Base-by-base conservation (phyloP, 2,329 filamentous ascomycete genomes). In the Nannizzia gypsea region DNA sequence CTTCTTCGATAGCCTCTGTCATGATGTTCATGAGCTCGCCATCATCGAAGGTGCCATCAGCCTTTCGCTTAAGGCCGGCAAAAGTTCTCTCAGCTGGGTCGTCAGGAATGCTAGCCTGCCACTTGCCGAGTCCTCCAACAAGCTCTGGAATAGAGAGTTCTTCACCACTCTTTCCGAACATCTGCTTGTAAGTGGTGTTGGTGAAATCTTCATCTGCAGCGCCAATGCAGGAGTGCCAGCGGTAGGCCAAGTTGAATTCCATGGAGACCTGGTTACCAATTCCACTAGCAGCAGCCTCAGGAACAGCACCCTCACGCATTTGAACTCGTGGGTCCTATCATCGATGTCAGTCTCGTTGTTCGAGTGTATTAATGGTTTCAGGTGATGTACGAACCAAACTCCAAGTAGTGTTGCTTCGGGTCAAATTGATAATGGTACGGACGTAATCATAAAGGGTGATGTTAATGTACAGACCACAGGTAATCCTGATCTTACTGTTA, bases 201-300 rank as follows among this genome's bases (percentile, higher is more conserved):
- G 88, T 84, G 86, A 87, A 90, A 61, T 82, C 77, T 64, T 89
- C 87, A 66, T 91, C 88, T 63, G 81, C 82, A 57, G 81, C 79
- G 3, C 77, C 77, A 64, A 90, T 84, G 65, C 84, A 84, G 2
- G 86, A 87, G 72, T 90, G 87, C 59, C 65, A 65, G 1, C 79
- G 73, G 63, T 81, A 81, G 6, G 81, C 70, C 28, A 81, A 68
- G 63, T 81, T 81, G 67, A 82, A 82, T 64, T 81, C 79, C 31
- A 75, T 74, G 2, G 74, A 75, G 46, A 79, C 76, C 62, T 80
- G 78, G 63, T 81, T 81, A 8, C 79, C 79, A 6, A 74, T 72
- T 2, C 74, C 78, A 26, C 73, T 67, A 1, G 73, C 69, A 20
- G 72, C 68, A 6, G 71, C 71, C 34, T 66, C 63, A 5, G 63